Evolutionary conservation across 805 yeast genomes (phyloP), one percentile per base, ranked within the genome.

Genomic region (Scheffersomyces spartinae): DNA sequence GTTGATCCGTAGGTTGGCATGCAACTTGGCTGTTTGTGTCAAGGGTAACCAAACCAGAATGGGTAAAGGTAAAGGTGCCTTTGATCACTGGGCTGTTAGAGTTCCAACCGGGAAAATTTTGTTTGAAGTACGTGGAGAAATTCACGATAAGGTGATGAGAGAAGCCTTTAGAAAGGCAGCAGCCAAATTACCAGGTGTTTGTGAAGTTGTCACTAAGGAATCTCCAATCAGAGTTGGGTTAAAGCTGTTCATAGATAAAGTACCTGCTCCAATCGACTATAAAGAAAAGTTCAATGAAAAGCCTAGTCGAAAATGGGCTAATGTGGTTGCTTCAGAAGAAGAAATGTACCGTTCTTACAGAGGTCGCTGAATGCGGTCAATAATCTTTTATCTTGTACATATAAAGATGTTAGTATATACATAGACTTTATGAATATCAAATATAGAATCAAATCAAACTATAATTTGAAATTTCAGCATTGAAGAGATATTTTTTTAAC

Each of bases 21-120:
- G 95, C 13, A 78, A 81, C 48, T 68, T 84, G 27, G 91, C 97
- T 0, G 94, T 91, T 8, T 85, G 95, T 55, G 73, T 82, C 34
- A 91, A 91, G 61, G 98, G 98, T 61, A 91, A 91, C 52, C 95
- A 91, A 52, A 84, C 95, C 7, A 91, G 98, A 76, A 91, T 91
- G 98, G 98, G 98, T 64, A 91, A 91, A 55, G 98, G 98, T 62
- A 91, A 91, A 57, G 98, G 98, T 56, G 78, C 86, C 0, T 88
- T 91, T 48, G 95, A 84, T 44, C 91, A 84, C 60, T 91, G 97
- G 97, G 93, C 94, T 43, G 81, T 76, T 17, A 74, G 98, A 43
- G 91, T 91, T 9, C 94, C 97, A 20, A 86, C 96, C 0, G 98
- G 98, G 3, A 86, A 85, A 46, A 74, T 91, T 21, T 61, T 86